A percentile compares a stretch with the other conserved stretches of the same genome.
Conservation (phyloP, 148 eudicot species). For the Oxyria digyna region DNA sequence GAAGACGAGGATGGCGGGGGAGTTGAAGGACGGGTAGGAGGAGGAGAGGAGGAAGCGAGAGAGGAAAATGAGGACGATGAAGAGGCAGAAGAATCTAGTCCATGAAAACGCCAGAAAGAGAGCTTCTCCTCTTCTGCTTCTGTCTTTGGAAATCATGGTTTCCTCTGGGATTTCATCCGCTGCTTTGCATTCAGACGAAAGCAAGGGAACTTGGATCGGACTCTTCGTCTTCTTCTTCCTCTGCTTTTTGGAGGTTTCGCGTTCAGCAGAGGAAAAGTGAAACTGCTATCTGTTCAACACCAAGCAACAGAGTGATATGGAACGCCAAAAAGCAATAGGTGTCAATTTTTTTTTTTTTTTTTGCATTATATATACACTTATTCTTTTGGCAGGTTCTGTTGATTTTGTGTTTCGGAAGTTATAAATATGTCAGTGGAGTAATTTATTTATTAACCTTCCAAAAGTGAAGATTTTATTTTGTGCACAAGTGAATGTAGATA, state of each 20-base stretch:
- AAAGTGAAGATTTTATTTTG: too few relatives aligned
- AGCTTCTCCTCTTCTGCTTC: background rate
- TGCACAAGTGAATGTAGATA: too few relatives aligned
- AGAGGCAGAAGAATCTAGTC: background rate
- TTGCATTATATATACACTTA: background rate
- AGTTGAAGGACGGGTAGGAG: background rate
- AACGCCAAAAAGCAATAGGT: background rate
- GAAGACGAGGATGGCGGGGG: background rate
- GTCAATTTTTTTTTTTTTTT: background rate
- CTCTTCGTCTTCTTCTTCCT: background rate
- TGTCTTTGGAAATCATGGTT: background rate
- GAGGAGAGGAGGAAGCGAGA: background rate
- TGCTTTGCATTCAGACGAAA: background rate
- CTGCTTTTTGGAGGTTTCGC: constrained; percentile 5
- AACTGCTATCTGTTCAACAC: constrained; percentile 1
- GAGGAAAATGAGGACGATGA: background rate
- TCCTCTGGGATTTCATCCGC: background rate
- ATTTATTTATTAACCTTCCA: too few relatives aligned
- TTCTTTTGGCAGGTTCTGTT: background rate
- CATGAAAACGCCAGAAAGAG: background rate
- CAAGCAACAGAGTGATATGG: background rate
- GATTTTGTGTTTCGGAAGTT: background rate
- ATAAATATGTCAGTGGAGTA: background rate
- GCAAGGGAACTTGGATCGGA: background rate
- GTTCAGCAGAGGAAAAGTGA: constrained; percentile 6